Conservation (phyloP, 331 rosid species). For the Acacia concinna region DNA sequence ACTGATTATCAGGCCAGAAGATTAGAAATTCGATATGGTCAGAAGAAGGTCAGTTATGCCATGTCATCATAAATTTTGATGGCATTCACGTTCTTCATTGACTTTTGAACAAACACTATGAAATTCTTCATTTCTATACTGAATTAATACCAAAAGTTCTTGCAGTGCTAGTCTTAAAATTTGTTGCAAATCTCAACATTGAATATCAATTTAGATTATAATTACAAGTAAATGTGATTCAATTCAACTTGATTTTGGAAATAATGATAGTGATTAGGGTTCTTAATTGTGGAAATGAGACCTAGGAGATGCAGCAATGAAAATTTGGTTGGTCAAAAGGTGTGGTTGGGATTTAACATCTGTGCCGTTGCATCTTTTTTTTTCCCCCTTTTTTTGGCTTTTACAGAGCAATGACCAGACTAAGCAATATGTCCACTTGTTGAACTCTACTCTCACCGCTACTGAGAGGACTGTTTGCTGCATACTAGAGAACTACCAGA, state of each 20-base stretch:
- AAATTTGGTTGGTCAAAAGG: background rate
- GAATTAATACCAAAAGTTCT: background rate
- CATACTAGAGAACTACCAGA: conserved; percentile 94
- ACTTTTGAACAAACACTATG: conserved; percentile 1
- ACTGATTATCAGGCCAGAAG: conserved; percentile 92
- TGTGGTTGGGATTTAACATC: conserved; percentile 14
- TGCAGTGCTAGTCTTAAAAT: conserved; percentile 5
- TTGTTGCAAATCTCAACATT: background rate
- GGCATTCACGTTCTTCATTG: background rate
- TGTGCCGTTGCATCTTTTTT: background rate
- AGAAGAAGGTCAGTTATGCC: conserved; percentile 70
- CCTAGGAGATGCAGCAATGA: conserved; percentile 9
- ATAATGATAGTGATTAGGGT: background rate
- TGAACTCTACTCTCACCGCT: conserved; percentile 96
- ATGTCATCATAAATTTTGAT: background rate
- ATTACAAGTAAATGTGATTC: conserved; percentile 1
- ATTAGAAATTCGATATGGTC: conserved; percentile 87
- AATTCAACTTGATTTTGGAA: background rate
- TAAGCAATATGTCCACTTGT: conserved; percentile 81
- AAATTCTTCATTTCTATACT: background rate
- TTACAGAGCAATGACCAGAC: conserved; percentile 79
- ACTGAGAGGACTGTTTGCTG: conserved; percentile 94
- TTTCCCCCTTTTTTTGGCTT: conserved; percentile 5
- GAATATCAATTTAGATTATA: background rate
- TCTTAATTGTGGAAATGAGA: conserved; percentile 2